Evolutionary conservation across 2,329 filamentous ascomycete genomes (phyloP).

Genomic region (Aaosphaeria arxii): DNA sequence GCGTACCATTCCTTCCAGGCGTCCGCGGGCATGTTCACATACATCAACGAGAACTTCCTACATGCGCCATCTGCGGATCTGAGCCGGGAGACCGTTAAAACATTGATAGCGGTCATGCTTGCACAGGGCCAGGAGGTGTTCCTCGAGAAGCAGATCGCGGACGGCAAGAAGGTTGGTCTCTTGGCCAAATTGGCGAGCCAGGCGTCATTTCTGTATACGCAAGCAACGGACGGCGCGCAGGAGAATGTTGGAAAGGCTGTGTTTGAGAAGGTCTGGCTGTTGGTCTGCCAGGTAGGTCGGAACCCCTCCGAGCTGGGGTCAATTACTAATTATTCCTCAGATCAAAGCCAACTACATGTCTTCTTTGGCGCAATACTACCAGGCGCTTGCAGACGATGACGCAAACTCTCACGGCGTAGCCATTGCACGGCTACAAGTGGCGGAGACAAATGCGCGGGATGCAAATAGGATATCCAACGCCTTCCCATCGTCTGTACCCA

Average conservation of each 20-base stretch:
- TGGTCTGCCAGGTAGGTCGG: slow-evolving; percentile 68
- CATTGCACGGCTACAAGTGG: slow-evolving; percentile 77
- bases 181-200: slow-evolving; percentile 92
- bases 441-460: slow-evolving; percentile 74
- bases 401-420: slow-evolving; percentile 82
- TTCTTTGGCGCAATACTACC: slow-evolving; percentile 89
- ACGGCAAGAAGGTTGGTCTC: slow-evolving; percentile 88
- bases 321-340: slow-evolving; percentile 35
- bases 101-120: slow-evolving; percentile 85
- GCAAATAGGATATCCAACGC: slow-evolving; percentile 72
- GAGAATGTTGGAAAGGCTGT: slow-evolving; percentile 88
- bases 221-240: slow-evolving; percentile 85
- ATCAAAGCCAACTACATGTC: slow-evolving; percentile 79
- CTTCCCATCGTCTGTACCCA: slow-evolving; percentile 76
- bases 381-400: slow-evolving; percentile 87
- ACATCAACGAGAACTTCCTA: slow-evolving; percentile 99
- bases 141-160: slow-evolving; percentile 89
- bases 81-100: slow-evolving; percentile 93
- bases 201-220: slow-evolving; percentile 80
- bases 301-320: background rate
- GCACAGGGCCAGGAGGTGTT: slow-evolving; percentile 98
- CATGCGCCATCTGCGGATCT: slow-evolving; percentile 96
- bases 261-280: slow-evolving; percentile 91
- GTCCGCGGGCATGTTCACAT: slow-evolving; percentile 98
- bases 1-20: slow-evolving; percentile 98